A percentile compares a stretch with the other conserved stretches of the same genome.
Evolutionary conservation across 1,284 basidiomycete genomes (phyloP).

Genomic region (Vanrija sp.): DNA sequence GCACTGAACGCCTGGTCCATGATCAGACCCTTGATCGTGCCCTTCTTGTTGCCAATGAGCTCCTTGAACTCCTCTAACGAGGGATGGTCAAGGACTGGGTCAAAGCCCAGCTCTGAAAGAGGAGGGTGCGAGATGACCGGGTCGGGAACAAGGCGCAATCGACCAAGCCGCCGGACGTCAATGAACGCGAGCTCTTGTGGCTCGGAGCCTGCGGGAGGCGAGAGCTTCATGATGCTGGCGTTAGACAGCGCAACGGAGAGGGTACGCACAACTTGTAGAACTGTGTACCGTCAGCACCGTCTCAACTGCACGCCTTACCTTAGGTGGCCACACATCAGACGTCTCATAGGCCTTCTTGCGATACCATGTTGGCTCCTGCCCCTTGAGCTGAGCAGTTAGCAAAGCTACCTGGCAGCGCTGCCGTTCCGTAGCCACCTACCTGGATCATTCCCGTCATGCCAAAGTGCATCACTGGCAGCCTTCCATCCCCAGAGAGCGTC

Average conservation of each 20-base stretch:
- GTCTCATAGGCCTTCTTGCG: conserved; percentile 54
- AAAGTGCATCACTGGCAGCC: conserved; percentile 69
- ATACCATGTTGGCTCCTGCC: conserved; percentile 62
- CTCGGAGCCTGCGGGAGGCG: conserved; percentile 26
- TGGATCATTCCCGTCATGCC: conserved; percentile 79
- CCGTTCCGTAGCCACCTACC: conserved; percentile 45
- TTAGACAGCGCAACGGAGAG: neutral
- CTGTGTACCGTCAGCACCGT: conserved; percentile 9
- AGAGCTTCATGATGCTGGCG: conserved; percentile 50
- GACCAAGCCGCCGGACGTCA: conserved; percentile 63
- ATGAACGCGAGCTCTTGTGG: conserved; percentile 43
- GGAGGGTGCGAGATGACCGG: conserved; percentile 62
- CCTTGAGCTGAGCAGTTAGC: conserved; percentile 56
- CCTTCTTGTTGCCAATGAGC: conserved; percentile 58
- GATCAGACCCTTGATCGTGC: conserved; percentile 72
- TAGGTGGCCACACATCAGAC: conserved; percentile 70
- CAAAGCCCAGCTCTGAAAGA: conserved; percentile 68
- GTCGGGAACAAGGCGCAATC: conserved; percentile 61
- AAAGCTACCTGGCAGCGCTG: neutral
- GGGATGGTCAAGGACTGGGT: conserved; percentile 72
- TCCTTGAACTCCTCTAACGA: conserved; percentile 57
- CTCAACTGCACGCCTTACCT: conserved; percentile 51
- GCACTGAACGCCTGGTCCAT: conserved; percentile 77
- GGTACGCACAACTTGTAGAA: conserved; percentile 37
- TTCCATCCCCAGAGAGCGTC: conserved; percentile 61